These are phyloP conservation scores for Uronychia binucleata DNA, from an alignment of 73 alveolate species.

Conservation along the genomic window DNA sequence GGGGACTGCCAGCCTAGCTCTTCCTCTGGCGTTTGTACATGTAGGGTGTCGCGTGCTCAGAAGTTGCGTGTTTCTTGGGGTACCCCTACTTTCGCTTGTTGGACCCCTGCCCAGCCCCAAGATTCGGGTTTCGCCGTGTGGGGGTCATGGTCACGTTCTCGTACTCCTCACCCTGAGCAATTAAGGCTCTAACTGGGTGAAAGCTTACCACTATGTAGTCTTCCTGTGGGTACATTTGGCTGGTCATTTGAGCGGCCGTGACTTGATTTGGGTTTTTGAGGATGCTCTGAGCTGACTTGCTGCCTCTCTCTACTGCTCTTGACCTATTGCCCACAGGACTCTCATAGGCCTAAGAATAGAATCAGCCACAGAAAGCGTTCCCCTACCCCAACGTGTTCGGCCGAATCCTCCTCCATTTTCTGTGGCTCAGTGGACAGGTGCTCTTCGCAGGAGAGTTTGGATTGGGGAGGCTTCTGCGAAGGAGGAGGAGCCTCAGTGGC, in stretches of 20 bases:
- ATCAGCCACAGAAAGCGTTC: neutral
- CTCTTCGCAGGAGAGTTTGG: neutral
- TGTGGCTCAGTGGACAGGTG: neutral
- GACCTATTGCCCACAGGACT: neutral
- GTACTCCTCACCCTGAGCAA: neutral
- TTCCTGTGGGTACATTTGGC: neutral
- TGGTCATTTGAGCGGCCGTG: neutral
- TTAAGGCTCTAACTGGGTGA: neutral
- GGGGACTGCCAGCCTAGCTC: neutral
- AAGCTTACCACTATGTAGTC: neutral
- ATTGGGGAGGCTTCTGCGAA: constrained; percentile 6
- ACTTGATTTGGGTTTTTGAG: neutral
- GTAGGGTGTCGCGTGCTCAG: neutral
- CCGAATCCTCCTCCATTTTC: neutral
- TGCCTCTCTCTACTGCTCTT: neutral
- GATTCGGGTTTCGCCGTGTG: neutral
- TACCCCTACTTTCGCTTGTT: neutral
- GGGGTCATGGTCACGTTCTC: neutral
- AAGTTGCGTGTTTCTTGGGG: neutral
- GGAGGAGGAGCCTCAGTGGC: neutral
- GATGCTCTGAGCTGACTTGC: neutral
- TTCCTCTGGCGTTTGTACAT: neutral
- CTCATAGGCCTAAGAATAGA: neutral
- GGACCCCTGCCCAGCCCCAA: neutral
- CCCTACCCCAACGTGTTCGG: neutral